phyloP scores from a whole-genome alignment of 306 rosid genomes.

The Amphicarpaea edgeworthii region DNA sequence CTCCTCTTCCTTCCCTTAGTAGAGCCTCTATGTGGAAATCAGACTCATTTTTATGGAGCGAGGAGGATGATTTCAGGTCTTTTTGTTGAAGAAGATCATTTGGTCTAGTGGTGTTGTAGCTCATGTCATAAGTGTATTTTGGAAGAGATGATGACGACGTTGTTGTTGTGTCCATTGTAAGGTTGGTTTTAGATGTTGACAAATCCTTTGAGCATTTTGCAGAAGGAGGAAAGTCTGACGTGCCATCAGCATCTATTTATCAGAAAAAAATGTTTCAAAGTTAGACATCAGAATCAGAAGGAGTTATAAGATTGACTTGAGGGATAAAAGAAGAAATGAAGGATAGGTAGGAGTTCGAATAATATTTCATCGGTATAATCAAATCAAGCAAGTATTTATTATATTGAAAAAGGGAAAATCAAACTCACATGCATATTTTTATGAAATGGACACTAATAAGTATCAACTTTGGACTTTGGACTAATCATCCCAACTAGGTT shows the following conservation, averaged over 20 bases:
- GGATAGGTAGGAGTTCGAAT: too few relatives aligned
- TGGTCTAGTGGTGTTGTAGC: conserved; percentile 54
- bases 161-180: conserved; percentile 49
- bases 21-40: conserved; percentile 58
- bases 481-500: too few relatives aligned
- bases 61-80: conserved; percentile 56
- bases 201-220: conserved; percentile 56
- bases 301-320: too few relatives aligned
- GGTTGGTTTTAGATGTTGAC: conserved; percentile 49
- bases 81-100: conserved; percentile 61
- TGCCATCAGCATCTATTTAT: conserved; percentile 59
- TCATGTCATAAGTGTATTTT: conserved; percentile 55
- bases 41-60: conserved; percentile 53
- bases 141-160: conserved; percentile 54
- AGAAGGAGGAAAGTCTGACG: conserved; percentile 57
- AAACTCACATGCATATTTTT: too few relatives aligned
- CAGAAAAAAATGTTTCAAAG: conserved; percentile 20
- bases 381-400: conserved; percentile 12
- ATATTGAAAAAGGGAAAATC: too few relatives aligned
- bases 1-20: conserved; percentile 58
- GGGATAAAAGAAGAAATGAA: too few relatives aligned
- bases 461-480: too few relatives aligned
- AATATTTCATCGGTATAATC: conserved; percentile 9
- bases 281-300: conserved; percentile 36
- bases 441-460: too few relatives aligned